Percentiles rank a stretch among this genome's conserved stretches.
phyloP scores from a whole-genome alignment of 257 asterid species.

The Henckelia pumila region DNA sequence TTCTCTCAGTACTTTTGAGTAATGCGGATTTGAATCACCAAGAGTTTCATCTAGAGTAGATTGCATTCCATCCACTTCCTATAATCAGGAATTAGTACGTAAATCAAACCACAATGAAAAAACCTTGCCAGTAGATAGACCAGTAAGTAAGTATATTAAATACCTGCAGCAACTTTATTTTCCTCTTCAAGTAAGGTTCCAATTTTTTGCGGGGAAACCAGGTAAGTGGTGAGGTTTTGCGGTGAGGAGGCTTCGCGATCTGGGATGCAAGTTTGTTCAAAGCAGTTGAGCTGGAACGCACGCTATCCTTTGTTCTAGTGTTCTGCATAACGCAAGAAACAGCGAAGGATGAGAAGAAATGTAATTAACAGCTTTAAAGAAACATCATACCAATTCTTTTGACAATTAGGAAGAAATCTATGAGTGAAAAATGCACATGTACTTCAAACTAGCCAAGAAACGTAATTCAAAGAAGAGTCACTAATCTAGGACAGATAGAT shows the following conservation, averaged over 20 bases:
- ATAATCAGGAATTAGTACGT: constrained; percentile 5
- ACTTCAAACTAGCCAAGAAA: background rate
- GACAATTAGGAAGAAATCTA: background rate
- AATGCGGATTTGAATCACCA: constrained; percentile 88
- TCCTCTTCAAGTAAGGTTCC: constrained; percentile 91
- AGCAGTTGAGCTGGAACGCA: constrained; percentile 49
- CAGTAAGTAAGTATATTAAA: background rate
- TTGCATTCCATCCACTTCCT: constrained; percentile 91
- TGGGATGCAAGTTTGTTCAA: constrained; percentile 75
- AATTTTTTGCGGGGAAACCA: constrained; percentile 93
- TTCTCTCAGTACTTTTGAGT: constrained; percentile 74
- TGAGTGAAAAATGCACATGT: background rate
- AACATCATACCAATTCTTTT: no score
- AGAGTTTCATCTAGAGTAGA: constrained; percentile 94
- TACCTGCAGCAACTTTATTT: constrained; percentile 87
- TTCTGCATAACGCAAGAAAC: constrained; percentile 39
- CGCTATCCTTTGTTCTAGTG: constrained; percentile 52
- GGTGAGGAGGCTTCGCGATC: constrained; percentile 78
- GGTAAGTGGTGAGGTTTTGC: constrained; percentile 77
- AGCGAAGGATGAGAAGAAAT: background rate
- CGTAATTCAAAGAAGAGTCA: background rate
- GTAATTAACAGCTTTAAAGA: background rate
- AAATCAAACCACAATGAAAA: background rate
- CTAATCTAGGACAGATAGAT: no score
- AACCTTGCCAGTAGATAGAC: constrained; percentile 5